Percentiles rank a stretch among this genome's conserved stretches.
Evolutionary conservation across 345 rosid species (phyloP).

Genomic region (Melaleuca alternifolia): DNA sequence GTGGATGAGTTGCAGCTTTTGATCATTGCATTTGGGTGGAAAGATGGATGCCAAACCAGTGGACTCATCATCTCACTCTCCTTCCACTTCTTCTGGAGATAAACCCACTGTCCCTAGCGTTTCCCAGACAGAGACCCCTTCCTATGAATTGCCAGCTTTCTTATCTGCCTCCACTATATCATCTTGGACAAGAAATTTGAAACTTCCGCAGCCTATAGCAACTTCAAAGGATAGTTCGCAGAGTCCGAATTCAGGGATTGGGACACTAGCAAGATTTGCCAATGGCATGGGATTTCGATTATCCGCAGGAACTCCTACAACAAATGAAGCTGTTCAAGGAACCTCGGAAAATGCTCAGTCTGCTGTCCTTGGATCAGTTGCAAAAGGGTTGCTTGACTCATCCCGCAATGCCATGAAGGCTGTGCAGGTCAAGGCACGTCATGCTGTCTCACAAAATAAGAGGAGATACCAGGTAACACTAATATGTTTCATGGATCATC

Average conservation of each 20-base stretch:
- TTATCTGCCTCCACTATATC: constrained; percentile 52
- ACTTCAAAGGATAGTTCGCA: constrained; percentile 27
- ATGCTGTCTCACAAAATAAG: constrained; percentile 89
- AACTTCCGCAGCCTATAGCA: constrained; percentile 41
- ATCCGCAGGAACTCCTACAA: constrained; percentile 29
- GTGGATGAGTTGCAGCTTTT: neutral
- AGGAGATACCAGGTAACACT: constrained; percentile 78
- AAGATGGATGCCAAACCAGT: constrained; percentile 39
- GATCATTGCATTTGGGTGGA: neutral
- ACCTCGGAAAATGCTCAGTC: constrained; percentile 25
- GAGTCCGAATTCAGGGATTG: constrained; percentile 35
- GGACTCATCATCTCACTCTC: constrained; percentile 25
- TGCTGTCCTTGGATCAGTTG: constrained; percentile 55
- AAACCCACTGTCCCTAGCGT: constrained; percentile 1
- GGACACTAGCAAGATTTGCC: constrained; percentile 62
- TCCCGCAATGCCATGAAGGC: constrained; percentile 88
- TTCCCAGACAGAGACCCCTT: neutral
- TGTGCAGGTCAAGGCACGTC: constrained; percentile 90
- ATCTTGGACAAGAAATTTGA: constrained; percentile 68
- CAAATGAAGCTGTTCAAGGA: constrained; percentile 23
- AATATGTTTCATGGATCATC: neutral
- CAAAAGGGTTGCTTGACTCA: constrained; percentile 76
- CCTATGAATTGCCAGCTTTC: constrained; percentile 7
- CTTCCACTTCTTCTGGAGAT: constrained; percentile 3
- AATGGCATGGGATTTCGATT: constrained; percentile 60